Percentiles rank a stretch among this genome's conserved stretches.
phyloP scores from a whole-genome alignment of 257 asterid genomes.

The Solanum ossicruentum region DNA sequence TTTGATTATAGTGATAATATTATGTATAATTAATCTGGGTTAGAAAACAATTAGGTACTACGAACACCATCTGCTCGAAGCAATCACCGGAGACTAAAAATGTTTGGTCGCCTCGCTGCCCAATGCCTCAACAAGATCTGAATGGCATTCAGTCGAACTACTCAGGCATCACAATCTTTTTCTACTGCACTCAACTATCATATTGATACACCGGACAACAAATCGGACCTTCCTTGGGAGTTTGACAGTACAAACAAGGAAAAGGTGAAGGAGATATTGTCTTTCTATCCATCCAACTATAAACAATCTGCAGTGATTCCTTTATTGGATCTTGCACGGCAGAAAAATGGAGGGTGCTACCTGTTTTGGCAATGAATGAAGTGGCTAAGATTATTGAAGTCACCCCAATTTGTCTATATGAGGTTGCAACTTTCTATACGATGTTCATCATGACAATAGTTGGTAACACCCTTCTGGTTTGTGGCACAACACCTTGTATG shows the following conservation, averaged over 20 bases:
- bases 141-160: conserved; percentile 44
- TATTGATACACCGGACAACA: conserved; percentile 71
- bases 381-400: conserved; percentile 92
- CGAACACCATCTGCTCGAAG: neutral
- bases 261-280: conserved; percentile 73
- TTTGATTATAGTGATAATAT: no score
- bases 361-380: conserved; percentile 98
- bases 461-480: conserved; percentile 94
- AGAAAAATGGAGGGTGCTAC: conserved; percentile 96
- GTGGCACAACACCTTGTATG: conserved; percentile 99
- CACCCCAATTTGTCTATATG: conserved; percentile 93
- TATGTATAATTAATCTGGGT: no score
- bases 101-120: conserved; percentile 65
- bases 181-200: conserved; percentile 88
- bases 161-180: conserved; percentile 77
- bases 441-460: conserved; percentile 95
- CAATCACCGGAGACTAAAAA: conserved; percentile 9
- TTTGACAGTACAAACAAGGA: conserved; percentile 48
- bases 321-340: conserved; percentile 94
- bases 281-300: conserved; percentile 88
- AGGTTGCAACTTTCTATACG: conserved; percentile 96
- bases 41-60: neutral
- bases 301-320: conserved; percentile 96
- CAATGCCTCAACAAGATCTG: conserved; percentile 69
- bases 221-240: conserved; percentile 74